Conservation (phyloP, 2,329 filamentous ascomycete genomes). For the Dactylellina parvicollis region DNA sequence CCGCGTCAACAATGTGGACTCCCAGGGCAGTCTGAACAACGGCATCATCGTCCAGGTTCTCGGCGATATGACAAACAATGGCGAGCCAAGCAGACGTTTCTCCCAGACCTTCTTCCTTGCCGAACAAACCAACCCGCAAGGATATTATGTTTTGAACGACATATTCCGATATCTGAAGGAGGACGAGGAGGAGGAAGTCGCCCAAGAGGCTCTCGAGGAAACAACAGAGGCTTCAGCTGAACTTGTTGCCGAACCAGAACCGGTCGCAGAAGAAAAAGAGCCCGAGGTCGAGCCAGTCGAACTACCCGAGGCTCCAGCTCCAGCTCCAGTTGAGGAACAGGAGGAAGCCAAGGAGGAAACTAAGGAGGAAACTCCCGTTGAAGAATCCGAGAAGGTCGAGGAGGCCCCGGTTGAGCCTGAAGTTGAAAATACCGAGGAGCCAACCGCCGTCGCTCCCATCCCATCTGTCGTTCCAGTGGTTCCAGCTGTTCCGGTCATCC, state of each 20-base stretch:
- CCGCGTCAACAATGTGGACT: constrained; percentile 96
- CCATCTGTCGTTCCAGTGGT: constrained; percentile 17
- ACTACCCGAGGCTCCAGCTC: constrained; percentile 64
- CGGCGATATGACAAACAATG: constrained; percentile 95
- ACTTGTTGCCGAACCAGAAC: constrained; percentile 47
- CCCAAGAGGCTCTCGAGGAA: constrained; percentile 58
- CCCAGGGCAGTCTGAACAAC: constrained; percentile 88
- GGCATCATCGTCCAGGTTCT: constrained; percentile 95
- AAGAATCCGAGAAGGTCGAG: constrained; percentile 47
- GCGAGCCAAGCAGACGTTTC: constrained; percentile 90
- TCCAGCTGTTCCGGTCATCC: constrained; percentile 31
- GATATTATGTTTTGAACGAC: constrained; percentile 98
- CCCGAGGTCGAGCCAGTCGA: constrained; percentile 59
- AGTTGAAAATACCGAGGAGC: constrained; percentile 41
- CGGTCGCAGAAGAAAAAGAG: constrained; percentile 45
- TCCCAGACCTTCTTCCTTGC: constrained; percentile 97
- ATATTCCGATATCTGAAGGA: constrained; percentile 94
- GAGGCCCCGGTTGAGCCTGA: constrained; percentile 50
- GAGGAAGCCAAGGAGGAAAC: constrained; percentile 55
- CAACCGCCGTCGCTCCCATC: constrained; percentile 7
- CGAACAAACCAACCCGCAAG: constrained; percentile 79
- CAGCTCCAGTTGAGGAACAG: constrained; percentile 61
- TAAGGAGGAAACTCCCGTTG: constrained; percentile 52
- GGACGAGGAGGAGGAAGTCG: constrained; percentile 75
- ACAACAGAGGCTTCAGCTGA: constrained; percentile 52